Conservation (phyloP, 2,329 filamentous ascomycete genomes). For the Aspergillus hiratsukae region DNA sequence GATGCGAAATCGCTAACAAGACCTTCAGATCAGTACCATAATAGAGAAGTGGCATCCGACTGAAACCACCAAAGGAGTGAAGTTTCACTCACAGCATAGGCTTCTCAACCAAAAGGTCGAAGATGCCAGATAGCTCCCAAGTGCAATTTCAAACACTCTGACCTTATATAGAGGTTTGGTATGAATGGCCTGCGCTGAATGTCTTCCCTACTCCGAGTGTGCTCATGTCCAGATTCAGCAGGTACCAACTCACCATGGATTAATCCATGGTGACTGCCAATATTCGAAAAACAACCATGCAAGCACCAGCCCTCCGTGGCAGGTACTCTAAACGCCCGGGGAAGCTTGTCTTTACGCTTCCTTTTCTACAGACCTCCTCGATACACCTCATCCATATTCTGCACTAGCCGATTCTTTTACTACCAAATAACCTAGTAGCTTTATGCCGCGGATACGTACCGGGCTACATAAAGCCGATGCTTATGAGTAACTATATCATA, state of each 20-base stretch:
- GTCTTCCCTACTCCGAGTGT: too few species aligned
- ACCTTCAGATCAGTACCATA: background rate
- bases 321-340: background rate
- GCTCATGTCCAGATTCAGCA: too few species aligned
- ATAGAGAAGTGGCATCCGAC: background rate
- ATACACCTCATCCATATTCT: background rate
- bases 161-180: background rate
- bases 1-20: background rate
- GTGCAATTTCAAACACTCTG: background rate
- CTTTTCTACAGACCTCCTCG: background rate
- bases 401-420: too few species aligned
- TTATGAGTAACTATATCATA: background rate
- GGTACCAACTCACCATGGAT: too few species aligned
- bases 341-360: background rate
- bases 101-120: background rate
- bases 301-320: too few species aligned
- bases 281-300: background rate
- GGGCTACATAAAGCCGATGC: too few species aligned
- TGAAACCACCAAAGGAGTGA: background rate
- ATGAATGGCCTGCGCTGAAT: background rate
- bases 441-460: too few species aligned
- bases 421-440: background rate
- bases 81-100: background rate
- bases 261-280: too few species aligned
- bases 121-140: background rate